These are phyloP conservation scores for Eucalyptus globulus DNA, from an alignment of 345 rosid genomes.

Conservation along the genomic window DNA sequence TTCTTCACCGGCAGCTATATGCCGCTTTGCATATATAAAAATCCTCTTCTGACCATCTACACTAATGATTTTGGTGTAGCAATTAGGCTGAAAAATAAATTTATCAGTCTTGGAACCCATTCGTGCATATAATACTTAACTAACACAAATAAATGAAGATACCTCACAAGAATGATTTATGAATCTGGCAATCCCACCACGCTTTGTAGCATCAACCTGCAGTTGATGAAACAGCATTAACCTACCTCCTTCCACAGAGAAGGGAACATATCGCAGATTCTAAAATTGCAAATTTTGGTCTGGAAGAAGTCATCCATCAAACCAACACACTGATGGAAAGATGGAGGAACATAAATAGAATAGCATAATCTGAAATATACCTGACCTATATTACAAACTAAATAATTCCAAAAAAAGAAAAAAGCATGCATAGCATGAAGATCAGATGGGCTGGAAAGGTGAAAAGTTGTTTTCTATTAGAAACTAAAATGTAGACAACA, in stretches of 20 bases:
- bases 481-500: not conserved
- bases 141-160: not conserved
- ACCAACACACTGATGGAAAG: not conserved
- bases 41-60: conserved; percentile 89
- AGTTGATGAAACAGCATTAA: not conserved
- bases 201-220: conserved; percentile 97
- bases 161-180: conserved; percentile 99
- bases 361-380: not conserved
- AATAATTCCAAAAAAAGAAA: not conserved
- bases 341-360: not conserved
- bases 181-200: conserved; percentile 98
- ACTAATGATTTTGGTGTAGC: conserved; percentile 94
- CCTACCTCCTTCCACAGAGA: not conserved
- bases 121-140: not conserved
- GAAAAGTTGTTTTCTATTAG: not conserved
- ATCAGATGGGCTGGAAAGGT: not conserved
- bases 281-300: not conserved
- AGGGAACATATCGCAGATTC: not conserved
- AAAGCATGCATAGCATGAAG: not conserved
- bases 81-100: conserved; percentile 69
- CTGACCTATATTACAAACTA: not conserved
- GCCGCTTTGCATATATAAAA: conserved; percentile 92
- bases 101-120: not conserved
- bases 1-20: conserved; percentile 84
- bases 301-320: not conserved